phyloP scores from a whole-genome alignment of 2,329 filamentous ascomycete genomes.

The Fusarium abutilonis region DNA sequence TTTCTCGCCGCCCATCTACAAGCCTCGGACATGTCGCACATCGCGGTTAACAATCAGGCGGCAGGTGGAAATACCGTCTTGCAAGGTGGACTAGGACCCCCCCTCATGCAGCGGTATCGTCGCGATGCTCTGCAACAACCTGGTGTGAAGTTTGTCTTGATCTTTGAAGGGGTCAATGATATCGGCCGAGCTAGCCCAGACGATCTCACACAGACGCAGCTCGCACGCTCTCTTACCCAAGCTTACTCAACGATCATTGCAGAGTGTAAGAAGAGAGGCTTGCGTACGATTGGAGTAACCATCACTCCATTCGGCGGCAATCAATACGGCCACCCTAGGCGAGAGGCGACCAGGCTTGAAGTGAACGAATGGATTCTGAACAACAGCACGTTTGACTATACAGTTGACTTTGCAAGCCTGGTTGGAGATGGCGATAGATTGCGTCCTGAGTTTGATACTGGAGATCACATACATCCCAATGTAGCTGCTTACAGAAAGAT shows the following conservation, averaged over 20 bases:
- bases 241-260: slow-evolving; percentile 15
- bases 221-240: slow-evolving; percentile 1
- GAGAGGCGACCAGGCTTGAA: slow-evolving; percentile 14
- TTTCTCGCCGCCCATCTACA: slow-evolving; percentile 24
- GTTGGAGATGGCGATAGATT: slow-evolving; percentile 26
- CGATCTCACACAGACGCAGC: slow-evolving; percentile 8
- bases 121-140: slow-evolving; percentile 26
- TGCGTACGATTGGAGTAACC: slow-evolving; percentile 19
- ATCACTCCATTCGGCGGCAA: slow-evolving; percentile 28
- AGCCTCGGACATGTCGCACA: slow-evolving; percentile 7
- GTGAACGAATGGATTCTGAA: slow-evolving; percentile 30
- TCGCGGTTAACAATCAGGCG: slow-evolving; percentile 33
- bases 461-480: slow-evolving; percentile 30
- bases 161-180: slow-evolving; percentile 29
- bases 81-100: slow-evolving; percentile 21
- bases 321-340: slow-evolving; percentile 16
- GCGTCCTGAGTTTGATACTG: slow-evolving; percentile 21
- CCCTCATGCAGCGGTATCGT: slow-evolving; percentile 25
- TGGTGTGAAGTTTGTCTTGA: slow-evolving; percentile 16
- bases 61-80: slow-evolving; percentile 32
- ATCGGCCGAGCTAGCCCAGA: slow-evolving; percentile 20
- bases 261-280: background rate
- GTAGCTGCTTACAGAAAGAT: slow-evolving; percentile 22
- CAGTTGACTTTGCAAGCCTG: slow-evolving; percentile 24
- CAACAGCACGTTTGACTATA: slow-evolving; percentile 23